These are phyloP conservation scores for Diplosphaera chodatii DNA, from an alignment of 139 green algal species.

Conservation along the genomic window DNA sequence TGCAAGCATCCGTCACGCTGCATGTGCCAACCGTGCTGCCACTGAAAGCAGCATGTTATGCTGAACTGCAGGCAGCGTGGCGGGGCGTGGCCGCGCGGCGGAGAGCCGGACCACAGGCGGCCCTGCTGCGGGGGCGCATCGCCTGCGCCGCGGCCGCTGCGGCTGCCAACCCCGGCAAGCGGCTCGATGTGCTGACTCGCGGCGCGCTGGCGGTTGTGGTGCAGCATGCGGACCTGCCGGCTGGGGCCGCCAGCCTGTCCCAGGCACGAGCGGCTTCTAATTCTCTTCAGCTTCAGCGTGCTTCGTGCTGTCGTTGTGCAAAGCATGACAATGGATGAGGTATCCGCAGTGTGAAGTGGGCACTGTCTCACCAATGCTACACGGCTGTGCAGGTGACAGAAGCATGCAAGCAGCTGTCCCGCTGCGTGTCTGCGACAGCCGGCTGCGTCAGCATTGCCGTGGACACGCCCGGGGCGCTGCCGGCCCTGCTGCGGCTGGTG, in stretches of 20 bases:
- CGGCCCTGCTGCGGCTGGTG: constrained; percentile 45
- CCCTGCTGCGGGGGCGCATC: not conserved
- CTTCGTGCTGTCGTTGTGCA: too few relatives aligned
- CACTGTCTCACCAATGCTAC: not conserved
- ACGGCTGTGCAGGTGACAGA: constrained; percentile 25
- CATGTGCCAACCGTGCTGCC: too few relatives aligned
- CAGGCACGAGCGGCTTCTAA: constrained; percentile 8
- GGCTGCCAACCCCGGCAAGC: not conserved
- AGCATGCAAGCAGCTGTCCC: constrained; percentile 30
- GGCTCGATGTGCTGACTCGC: not conserved
- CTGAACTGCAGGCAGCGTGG: constrained; percentile 42
- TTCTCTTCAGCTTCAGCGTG: not conserved
- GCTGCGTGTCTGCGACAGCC: constrained; percentile 11
- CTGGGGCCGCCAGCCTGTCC: constrained; percentile 2
- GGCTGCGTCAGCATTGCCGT: not conserved
- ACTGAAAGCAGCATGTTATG: too few relatives aligned
- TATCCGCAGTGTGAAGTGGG: too few relatives aligned
- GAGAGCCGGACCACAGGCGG: not conserved
- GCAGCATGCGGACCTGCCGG: not conserved
- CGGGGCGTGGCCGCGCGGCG: constrained; percentile 39
- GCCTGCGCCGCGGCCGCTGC: not conserved
- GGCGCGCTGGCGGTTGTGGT: not conserved
- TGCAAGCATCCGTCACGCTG: too few relatives aligned
- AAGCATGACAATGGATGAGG: too few relatives aligned
- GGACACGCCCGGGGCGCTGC: constrained; percentile 23